phyloP scores from a whole-genome alignment of 139 green algal species.

The Diplosphaera chodatii region DNA sequence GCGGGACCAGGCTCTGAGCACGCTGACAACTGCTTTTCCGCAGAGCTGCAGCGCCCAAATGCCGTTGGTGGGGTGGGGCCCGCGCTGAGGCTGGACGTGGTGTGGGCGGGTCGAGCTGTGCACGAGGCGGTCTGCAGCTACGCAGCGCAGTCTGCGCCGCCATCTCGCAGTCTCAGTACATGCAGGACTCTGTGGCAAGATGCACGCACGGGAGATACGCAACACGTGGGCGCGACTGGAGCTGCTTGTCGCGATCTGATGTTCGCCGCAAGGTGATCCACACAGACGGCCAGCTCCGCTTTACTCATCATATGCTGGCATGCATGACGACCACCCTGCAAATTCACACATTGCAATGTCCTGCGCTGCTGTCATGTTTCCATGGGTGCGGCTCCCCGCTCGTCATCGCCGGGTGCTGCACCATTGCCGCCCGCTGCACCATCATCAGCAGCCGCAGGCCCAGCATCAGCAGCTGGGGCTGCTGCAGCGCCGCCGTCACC shows the following conservation, averaged over 20 bases:
- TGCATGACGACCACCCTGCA: too few relatives aligned
- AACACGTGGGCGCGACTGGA: too few relatives aligned
- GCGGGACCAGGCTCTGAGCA: background rate
- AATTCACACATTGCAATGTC: too few relatives aligned
- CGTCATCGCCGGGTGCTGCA: background rate
- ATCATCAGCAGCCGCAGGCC: too few relatives aligned
- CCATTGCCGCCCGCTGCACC: background rate
- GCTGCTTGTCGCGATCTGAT: too few relatives aligned
- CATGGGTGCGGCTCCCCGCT: background rate
- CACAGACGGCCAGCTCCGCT: too few relatives aligned
- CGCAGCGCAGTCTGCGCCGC: slow-evolving; percentile 60
- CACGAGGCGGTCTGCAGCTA: background rate
- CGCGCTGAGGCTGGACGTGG: too few relatives aligned
- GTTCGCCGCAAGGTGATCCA: too few relatives aligned
- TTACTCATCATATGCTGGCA: too few relatives aligned
- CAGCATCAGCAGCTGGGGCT: background rate
- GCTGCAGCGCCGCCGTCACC: background rate
- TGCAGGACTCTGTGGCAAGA: slow-evolving; percentile 58
- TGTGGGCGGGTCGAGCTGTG: background rate
- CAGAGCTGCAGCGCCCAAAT: background rate
- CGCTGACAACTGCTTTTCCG: background rate
- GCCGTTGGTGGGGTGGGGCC: background rate
- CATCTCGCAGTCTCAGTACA: slow-evolving; percentile 49
- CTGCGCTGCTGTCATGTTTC: background rate
- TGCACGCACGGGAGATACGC: too few relatives aligned